These are phyloP conservation scores for Mortierella sp. DNA, from an alignment of 371 early-diverging fungal species.

Conservation along the genomic window DNA sequence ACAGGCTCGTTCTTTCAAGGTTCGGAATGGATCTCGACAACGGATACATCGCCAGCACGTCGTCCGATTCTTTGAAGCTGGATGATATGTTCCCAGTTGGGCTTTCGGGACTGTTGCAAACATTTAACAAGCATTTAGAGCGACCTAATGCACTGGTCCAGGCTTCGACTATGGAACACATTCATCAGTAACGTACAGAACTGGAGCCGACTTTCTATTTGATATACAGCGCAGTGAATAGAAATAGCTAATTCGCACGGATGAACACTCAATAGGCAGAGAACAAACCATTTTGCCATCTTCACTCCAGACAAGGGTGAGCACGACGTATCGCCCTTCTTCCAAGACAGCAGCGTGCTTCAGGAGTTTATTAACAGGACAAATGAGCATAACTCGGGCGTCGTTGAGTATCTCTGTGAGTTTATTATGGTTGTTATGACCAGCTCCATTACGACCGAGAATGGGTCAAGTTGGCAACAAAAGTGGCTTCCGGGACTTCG, in stretches of 20 bases:
- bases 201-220: neutral
- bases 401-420: constrained; percentile 55
- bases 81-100: constrained; percentile 38
- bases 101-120: constrained; percentile 20
- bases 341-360: constrained; percentile 23
- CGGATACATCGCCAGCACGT: constrained; percentile 15
- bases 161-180: constrained; percentile 40
- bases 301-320: constrained; percentile 35
- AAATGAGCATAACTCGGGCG: constrained; percentile 61
- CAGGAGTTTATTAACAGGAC: constrained; percentile 42
- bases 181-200: constrained; percentile 34
- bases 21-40: constrained; percentile 51
- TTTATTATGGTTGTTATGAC: constrained; percentile 34
- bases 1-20: constrained; percentile 56
- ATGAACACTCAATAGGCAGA: constrained; percentile 20
- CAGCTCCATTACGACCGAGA: constrained; percentile 2
- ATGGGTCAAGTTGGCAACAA: constrained; percentile 29
- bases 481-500: constrained; percentile 33
- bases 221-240: no score
- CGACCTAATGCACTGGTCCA: constrained; percentile 41
- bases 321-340: neutral
- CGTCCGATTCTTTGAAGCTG: neutral
- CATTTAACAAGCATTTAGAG: constrained; percentile 46
- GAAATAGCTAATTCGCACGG: no score
- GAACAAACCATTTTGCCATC: constrained; percentile 53